phyloP scores from a whole-genome alignment of 2,329 filamentous ascomycete species.

The Fusarium sarcochroum region DNA sequence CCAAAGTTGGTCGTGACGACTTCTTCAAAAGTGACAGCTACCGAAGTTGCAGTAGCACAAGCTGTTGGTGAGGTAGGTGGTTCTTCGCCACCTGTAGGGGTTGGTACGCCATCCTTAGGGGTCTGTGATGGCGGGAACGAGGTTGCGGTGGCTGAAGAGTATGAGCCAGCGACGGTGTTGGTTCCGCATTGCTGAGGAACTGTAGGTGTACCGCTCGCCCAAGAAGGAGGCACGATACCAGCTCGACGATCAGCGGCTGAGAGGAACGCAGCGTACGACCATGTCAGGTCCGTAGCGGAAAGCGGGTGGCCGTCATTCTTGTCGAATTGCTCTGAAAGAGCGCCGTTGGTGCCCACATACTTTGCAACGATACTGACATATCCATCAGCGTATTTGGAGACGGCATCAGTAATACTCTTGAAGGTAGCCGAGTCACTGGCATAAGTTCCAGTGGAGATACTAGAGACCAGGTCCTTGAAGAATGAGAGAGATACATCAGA shows the following conservation, averaged over 20 bases:
- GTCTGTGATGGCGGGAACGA: conserved; percentile 66
- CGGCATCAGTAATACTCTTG: conserved; percentile 68
- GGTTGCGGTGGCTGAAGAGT: conserved; percentile 63
- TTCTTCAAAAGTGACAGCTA: conserved; percentile 75
- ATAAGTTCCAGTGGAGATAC: conserved; percentile 74
- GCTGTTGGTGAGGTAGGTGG: conserved; percentile 46
- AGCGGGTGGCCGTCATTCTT: conserved; percentile 66
- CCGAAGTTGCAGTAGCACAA: conserved; percentile 59
- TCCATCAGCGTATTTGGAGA: conserved; percentile 70
- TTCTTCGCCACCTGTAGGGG: conserved; percentile 48
- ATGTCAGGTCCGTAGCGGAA: conserved; percentile 77
- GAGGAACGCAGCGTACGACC: conserved; percentile 80
- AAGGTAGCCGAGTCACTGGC: conserved; percentile 62
- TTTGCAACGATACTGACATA: conserved; percentile 73
- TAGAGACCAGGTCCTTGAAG: conserved; percentile 76
- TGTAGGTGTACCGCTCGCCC: conserved; percentile 63
- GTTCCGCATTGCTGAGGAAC: conserved; percentile 65
- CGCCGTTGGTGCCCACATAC: conserved; percentile 75
- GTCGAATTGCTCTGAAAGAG: conserved; percentile 76
- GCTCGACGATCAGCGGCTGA: conserved; percentile 72
- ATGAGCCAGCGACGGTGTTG: conserved; percentile 64
- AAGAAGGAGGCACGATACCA: conserved; percentile 68
- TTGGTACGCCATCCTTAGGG: conserved; percentile 54
- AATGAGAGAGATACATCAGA: conserved; percentile 76
- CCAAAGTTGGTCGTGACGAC: conserved; percentile 70